phyloP scores from a whole-genome alignment of 2,329 filamentous ascomycete genomes.

The Ustulina deusta region DNA sequence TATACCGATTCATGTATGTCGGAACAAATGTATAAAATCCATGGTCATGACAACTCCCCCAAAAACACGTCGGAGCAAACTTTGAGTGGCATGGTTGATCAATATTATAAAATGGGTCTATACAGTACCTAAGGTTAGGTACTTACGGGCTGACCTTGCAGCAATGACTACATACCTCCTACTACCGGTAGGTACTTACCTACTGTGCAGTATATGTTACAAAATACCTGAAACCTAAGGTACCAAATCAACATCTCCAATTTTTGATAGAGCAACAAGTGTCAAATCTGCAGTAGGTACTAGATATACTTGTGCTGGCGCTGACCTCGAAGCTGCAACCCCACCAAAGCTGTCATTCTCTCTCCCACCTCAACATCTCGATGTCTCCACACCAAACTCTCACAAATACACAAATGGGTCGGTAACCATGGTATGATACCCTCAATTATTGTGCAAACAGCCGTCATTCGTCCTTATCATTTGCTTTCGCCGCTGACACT shows the following conservation, averaged over 20 bases:
- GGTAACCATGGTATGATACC: constrained; percentile 55
- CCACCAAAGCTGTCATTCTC: constrained; percentile 43
- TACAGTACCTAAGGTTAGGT: neutral
- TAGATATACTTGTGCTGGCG: neutral
- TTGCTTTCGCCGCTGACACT: constrained; percentile 24
- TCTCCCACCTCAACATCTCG: constrained; percentile 43
- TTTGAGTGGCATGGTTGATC: neutral
- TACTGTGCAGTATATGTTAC: neutral
- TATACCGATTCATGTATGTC: constrained; percentile 13
- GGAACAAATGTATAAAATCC: constrained; percentile 7
- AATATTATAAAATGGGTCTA: neutral
- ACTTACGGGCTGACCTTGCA: neutral
- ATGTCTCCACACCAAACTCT: constrained; percentile 39
- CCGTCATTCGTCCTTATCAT: neutral
- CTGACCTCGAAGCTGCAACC: constrained; percentile 9
- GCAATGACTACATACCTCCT: neutral
- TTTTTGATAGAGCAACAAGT: neutral
- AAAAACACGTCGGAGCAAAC: neutral
- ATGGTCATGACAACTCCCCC: neutral
- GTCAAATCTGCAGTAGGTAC: neutral
- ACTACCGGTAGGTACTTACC: neutral
- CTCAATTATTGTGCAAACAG: neutral
- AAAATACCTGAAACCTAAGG: constrained; percentile 3
- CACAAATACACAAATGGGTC: constrained; percentile 50
- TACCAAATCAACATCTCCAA: constrained; percentile 9